Evolutionary conservation across 352 stramenopile genomes (phyloP).

Genomic region (Aphanomyces stellatus): DNA sequence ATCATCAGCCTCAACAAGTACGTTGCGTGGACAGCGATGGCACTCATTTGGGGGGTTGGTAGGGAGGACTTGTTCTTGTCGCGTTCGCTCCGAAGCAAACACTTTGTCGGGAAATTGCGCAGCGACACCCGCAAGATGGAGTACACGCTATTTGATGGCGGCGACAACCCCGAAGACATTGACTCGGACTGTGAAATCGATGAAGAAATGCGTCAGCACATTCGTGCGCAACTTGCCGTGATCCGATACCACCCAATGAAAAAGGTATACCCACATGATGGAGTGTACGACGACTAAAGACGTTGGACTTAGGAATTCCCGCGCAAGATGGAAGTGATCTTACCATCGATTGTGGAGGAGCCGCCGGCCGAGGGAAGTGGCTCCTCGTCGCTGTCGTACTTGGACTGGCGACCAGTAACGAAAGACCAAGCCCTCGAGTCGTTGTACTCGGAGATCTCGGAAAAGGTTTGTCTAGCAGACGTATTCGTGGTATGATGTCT

Average conservation of each 20-base stretch:
- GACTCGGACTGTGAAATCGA: constrained; percentile 75
- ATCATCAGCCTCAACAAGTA: constrained; percentile 80
- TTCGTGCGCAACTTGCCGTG: constrained; percentile 62
- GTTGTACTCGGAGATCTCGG: constrained; percentile 48
- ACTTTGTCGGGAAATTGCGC: constrained; percentile 82
- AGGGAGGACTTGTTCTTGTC: constrained; percentile 75
- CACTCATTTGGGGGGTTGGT: neutral
- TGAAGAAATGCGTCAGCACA: constrained; percentile 62
- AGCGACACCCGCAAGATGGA: constrained; percentile 76
- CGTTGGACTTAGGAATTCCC: constrained; percentile 34
- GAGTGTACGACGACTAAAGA: no score
- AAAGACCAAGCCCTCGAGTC: constrained; percentile 75
- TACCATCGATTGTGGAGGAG: constrained; percentile 58
- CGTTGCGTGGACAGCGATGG: neutral
- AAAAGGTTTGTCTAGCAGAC: constrained; percentile 33
- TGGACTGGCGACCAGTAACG: constrained; percentile 65
- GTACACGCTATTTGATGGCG: constrained; percentile 78
- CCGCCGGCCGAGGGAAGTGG: constrained; percentile 20
- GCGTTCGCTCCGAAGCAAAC: constrained; percentile 68
- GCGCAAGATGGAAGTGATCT: constrained; percentile 78
- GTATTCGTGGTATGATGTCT: constrained; percentile 1
- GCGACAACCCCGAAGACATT: constrained; percentile 76
- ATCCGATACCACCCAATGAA: constrained; percentile 65
- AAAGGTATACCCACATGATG: constrained; percentile 37
- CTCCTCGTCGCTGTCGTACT: constrained; percentile 24